phyloP scores from a whole-genome alignment of 2,329 filamentous ascomycete species.

The Pseudogymnoascus sp. region DNA sequence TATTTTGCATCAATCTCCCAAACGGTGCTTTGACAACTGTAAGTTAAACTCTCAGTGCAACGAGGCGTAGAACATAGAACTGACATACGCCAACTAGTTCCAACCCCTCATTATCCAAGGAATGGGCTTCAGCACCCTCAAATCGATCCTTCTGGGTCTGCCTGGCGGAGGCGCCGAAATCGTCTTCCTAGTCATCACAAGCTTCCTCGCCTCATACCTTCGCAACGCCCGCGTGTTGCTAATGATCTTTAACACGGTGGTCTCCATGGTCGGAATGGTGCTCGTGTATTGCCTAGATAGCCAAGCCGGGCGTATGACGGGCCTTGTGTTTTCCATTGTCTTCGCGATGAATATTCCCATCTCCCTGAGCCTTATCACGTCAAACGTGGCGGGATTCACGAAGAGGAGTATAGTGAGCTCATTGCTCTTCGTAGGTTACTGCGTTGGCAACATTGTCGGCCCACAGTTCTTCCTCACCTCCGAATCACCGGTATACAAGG shows the following conservation, averaged over 20 bases:
- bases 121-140: constrained; percentile 29
- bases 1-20: constrained; percentile 28
- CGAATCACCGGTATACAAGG: constrained; percentile 47
- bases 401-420: constrained; percentile 57
- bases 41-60: neutral
- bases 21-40: constrained; percentile 33
- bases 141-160: constrained; percentile 42
- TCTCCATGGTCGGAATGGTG: constrained; percentile 50
- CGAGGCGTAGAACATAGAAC: neutral
- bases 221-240: constrained; percentile 13
- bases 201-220: constrained; percentile 12
- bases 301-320: constrained; percentile 36
- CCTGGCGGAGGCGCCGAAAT: constrained; percentile 41
- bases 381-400: constrained; percentile 56
- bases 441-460: constrained; percentile 56
- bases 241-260: constrained; percentile 22
- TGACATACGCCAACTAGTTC: constrained; percentile 18
- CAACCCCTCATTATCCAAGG: constrained; percentile 31
- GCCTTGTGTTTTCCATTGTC: constrained; percentile 52
- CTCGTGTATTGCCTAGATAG: constrained; percentile 48
- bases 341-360: constrained; percentile 38
- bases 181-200: constrained; percentile 9
- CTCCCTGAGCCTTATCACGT: constrained; percentile 40
- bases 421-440: constrained; percentile 51
- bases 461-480: constrained; percentile 49